Base-by-base conservation (phyloP, 2,329 filamentous ascomycete genomes). In the Diaporthe vexans region DNA sequence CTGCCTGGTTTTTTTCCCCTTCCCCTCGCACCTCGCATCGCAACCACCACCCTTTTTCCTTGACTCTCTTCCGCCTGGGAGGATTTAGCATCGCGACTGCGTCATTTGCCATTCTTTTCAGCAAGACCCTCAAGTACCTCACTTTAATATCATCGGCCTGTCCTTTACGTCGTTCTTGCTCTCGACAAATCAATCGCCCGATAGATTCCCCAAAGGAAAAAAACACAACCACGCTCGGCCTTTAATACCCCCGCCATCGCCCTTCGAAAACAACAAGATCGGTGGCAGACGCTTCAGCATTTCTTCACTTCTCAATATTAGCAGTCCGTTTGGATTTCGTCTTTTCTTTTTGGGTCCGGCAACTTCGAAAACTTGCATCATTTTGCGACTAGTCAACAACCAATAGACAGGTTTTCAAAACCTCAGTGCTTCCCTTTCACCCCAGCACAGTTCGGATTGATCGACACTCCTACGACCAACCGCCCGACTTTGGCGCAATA, bases 21-120 rank as follows among this genome's bases (percentile, higher is more conserved):
- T 37, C 40, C 40, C 43, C 61, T 51, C 54, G 68, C 68, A 57
- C 68, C 46, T 61, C 69, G 40, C 69, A 71, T 61, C 69, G 69
- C 69, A 71, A 61, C 56, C 48, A 40, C 56, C 56, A 26, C 56
- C 40, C 52, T 71, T 71, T 59, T 56, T 71, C 63, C 46, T 61
- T 72, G 58, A 69, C 71, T 54, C 73, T 35, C 65, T 74, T 67
- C 70, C 73, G 59, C 52, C 61, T 71, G 46, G 56, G 70, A 70
- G 72, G 63, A 73, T 52, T 72, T 59, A 63, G 72, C 72, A 73
- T 70, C 65, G 72, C 63, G 63, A 71, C 72, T 71, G 65, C 72
- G 68, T 74, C 72, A 52, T 71, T 74, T 74, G 72, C 70, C 57
- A 72, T 72, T 72, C 70, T 54, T 72, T 71, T 72, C 59, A 61